Evolutionary conservation across 2,329 filamentous ascomycete genomes (phyloP).

Genomic region (Cadophora malorum): DNA sequence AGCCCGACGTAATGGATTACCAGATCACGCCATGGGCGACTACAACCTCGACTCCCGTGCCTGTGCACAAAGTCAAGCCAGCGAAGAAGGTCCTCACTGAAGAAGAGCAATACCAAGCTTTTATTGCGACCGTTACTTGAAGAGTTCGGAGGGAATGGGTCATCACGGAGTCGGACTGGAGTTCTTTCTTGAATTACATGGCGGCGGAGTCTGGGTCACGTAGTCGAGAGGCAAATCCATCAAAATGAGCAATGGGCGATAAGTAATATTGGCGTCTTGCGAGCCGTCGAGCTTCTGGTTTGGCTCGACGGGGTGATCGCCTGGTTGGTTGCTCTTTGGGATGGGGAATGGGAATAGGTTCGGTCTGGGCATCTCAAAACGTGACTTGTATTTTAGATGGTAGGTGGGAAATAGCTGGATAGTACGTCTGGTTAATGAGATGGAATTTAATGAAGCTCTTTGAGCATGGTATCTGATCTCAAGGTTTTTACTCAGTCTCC

Average conservation of each 20-base stretch:
- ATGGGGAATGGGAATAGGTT: neutral
- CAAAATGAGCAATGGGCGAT: neutral
- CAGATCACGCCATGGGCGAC: constrained; percentile 38
- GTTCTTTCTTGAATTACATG: constrained; percentile 13
- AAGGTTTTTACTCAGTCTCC: too few species aligned
- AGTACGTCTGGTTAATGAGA: neutral
- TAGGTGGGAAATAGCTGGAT: neutral
- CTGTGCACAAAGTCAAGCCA: constrained; percentile 30
- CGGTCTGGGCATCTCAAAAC: constrained; percentile 11
- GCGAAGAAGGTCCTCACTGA: constrained; percentile 46
- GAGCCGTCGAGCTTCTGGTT: neutral
- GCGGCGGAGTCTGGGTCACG: constrained; percentile 25
- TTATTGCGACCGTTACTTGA: constrained; percentile 46
- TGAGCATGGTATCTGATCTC: neutral
- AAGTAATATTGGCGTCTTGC: neutral
- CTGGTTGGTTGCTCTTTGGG: neutral
- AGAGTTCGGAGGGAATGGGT: constrained; percentile 9
- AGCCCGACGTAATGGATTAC: constrained; percentile 28
- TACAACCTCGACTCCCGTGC: constrained; percentile 32
- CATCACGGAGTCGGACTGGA: neutral
- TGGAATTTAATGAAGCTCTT: neutral
- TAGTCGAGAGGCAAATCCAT: neutral
- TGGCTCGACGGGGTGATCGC: neutral
- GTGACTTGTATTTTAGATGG: constrained; percentile 4
- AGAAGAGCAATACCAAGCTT: constrained; percentile 55